phyloP scores from a whole-genome alignment of 176 grass and related monocot genomes.

The Aechmea fasciata region DNA sequence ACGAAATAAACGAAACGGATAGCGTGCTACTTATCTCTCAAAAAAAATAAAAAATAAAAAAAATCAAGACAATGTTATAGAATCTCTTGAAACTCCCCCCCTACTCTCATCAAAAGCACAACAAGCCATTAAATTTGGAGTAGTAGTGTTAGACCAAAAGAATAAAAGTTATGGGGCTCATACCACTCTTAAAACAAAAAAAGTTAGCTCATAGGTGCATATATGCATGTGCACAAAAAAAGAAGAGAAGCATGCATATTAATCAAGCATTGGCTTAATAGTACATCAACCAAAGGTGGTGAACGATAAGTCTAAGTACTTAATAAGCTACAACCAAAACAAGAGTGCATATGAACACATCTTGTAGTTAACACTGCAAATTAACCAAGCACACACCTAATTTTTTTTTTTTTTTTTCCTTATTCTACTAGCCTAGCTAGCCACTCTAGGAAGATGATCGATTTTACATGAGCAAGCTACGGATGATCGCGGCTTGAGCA shows the following conservation, averaged over 20 bases:
- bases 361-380: neutral
- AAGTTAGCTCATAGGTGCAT: slow-evolving; percentile 12
- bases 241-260: neutral
- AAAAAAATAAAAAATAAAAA: too few species aligned
- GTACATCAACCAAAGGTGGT: neutral
- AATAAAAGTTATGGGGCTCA: neutral
- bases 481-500: slow-evolving; percentile 16
- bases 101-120: slow-evolving; percentile 19
- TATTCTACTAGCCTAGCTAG: neutral
- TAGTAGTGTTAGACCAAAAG: neutral
- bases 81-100: slow-evolving; percentile 19
- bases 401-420: neutral
- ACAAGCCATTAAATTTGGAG: neutral
- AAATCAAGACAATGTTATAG: neutral
- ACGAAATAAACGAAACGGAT: too few species aligned
- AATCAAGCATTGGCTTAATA: neutral
- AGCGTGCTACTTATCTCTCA: too few species aligned
- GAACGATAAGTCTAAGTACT: neutral
- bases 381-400: neutral
- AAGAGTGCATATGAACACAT: neutral
- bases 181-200: neutral
- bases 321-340: slow-evolving; percentile 1
- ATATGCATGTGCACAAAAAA: neutral
- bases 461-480: slow-evolving; percentile 17
- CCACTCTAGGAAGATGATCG: neutral